phyloP scores from a whole-genome alignment of 2,329 filamentous ascomycete species.

The Paradendryphiella salina region DNA sequence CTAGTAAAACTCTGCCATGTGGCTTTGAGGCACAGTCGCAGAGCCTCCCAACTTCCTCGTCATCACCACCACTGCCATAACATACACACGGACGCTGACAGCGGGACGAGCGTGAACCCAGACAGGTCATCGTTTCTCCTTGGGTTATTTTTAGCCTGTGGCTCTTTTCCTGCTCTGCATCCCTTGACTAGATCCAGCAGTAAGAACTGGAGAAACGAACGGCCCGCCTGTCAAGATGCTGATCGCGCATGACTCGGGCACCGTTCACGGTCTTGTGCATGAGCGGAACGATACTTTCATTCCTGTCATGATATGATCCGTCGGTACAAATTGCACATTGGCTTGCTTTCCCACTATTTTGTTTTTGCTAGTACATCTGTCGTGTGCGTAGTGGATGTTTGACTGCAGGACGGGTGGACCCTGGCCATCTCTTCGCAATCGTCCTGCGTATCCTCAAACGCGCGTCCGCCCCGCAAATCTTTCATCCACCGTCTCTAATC shows the following conservation, averaged over 20 bases:
- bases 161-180: neutral
- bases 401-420: neutral
- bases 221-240: constrained; percentile 7
- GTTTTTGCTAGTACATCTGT: constrained; percentile 1
- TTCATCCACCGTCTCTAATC: constrained; percentile 4
- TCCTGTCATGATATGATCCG: too few species aligned
- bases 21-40: constrained; percentile 4
- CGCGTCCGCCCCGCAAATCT: constrained; percentile 16
- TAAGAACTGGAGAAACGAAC: constrained; percentile 7
- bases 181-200: neutral
- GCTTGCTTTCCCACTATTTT: neutral
- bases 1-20: too few species aligned
- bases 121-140: neutral
- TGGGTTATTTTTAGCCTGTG: constrained; percentile 5
- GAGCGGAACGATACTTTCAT: neutral
- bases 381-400: constrained; percentile 2
- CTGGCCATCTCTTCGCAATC: neutral
- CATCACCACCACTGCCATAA: neutral
- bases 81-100: neutral
- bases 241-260: constrained; percentile 2
- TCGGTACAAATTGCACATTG: neutral
- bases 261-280: neutral
- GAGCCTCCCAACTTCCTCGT: constrained; percentile 3
- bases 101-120: neutral
- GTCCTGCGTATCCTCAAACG: constrained; percentile 12